These are phyloP conservation scores for Phytophthora pluvialis DNA, from an alignment of 352 stramenopile species.

Conservation along the genomic window DNA sequence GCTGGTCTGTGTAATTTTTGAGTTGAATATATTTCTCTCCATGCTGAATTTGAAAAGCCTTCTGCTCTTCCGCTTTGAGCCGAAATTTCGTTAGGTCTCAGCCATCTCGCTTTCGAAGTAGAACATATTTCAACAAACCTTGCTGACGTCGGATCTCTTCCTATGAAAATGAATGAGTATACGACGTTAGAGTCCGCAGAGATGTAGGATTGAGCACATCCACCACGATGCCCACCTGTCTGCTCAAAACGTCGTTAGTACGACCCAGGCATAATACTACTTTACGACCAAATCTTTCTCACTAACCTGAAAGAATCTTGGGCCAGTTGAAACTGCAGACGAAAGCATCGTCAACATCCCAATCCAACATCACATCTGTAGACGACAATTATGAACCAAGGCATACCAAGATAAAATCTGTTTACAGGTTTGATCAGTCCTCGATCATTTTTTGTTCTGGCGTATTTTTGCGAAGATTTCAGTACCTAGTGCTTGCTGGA, in stretches of 20 bases:
- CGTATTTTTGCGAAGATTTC: too few species aligned
- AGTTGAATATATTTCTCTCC: slow-evolving; percentile 89
- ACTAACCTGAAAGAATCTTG: slow-evolving; percentile 82
- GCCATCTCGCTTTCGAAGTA: background rate
- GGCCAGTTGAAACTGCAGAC: slow-evolving; percentile 76
- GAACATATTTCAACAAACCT: slow-evolving; percentile 41
- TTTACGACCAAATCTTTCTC: background rate
- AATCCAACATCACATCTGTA: slow-evolving; percentile 6
- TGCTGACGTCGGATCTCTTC: slow-evolving; percentile 80
- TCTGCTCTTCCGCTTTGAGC: slow-evolving; percentile 75
- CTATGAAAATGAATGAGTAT: slow-evolving; percentile 27
- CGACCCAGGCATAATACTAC: background rate
- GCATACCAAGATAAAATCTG: slow-evolving; percentile 83
- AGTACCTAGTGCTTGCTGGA: slow-evolving; percentile 74
- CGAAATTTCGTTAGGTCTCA: background rate
- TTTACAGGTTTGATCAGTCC: slow-evolving; percentile 12
- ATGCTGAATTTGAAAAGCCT: slow-evolving; percentile 79
- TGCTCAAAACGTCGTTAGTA: slow-evolving; percentile 27
- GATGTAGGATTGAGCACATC: background rate
- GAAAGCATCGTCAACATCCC: slow-evolving; percentile 18
- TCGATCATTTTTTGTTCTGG: background rate
- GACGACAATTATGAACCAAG: background rate
- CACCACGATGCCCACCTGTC: slow-evolving; percentile 46
- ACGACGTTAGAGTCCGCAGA: background rate
- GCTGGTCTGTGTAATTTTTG: slow-evolving; percentile 86